Base-by-base conservation (phyloP, 164 flowering plant species). In the Protea cynaroides region DNA sequence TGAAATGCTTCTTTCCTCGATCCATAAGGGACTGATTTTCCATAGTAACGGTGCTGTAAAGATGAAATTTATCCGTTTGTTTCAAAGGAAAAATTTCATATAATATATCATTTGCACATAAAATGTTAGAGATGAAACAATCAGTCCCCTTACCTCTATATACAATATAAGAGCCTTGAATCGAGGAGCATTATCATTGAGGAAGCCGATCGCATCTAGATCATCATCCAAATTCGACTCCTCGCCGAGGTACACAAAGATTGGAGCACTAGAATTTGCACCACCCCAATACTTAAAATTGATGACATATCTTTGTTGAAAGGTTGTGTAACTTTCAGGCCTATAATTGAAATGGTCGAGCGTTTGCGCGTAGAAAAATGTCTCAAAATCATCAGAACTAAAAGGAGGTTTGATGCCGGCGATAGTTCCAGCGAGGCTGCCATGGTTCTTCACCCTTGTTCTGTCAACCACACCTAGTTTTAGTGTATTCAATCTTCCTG, bases 1-100 rank as follows among this genome's bases (percentile, higher is more conserved):
- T 44, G 49, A 12, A 44, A 44, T 11, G 49, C 49, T 44, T 44
- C 49, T 44, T 44, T 15, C 49, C 12, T 44, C 8, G 49, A 44
- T 3, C 49, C 49, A 44, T 4, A 79, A 1, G 94, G 94, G 0
- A 71, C 47, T 11, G 92, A 88, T 43, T 78, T 17, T 14, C 92
- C 97, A 44, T 44, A 44, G 34, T 29, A 29, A 29, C 34, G 34
- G 34, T 29, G 34, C 34, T 29, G 34, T 29, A n/a, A n/a, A n/a
- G n/a, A n/a, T n/a, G n/a, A n/a, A n/a, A n/a, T n/a, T n/a, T n/a
- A n/a, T n/a, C n/a, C n/a, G n/a, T n/a, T n/a, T n/a, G n/a, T n/a
- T n/a, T n/a, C n/a, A n/a, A n/a, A n/a, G n/a, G n/a, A n/a, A n/a
- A n/a, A n/a, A n/a, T n/a, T n/a, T n/a, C n/a, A n/a, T n/a, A n/a